Percentiles rank a stretch among this genome's conserved stretches.
These are phyloP conservation scores for Seiridium unicorne DNA, from an alignment of 2,329 filamentous ascomycete genomes.

Conservation along the genomic window DNA sequence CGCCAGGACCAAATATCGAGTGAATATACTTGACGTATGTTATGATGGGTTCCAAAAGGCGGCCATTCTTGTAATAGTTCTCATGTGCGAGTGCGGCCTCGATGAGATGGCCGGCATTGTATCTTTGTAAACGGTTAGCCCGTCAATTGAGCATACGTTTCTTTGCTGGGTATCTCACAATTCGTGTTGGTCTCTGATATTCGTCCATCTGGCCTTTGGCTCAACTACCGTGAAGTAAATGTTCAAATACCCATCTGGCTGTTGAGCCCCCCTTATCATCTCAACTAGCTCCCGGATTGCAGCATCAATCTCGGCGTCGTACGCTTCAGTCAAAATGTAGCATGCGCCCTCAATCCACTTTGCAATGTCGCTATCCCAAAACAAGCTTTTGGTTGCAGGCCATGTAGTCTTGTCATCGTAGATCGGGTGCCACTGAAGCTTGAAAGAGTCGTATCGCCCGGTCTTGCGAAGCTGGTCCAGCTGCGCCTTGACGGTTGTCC, in stretches of 20 bases:
- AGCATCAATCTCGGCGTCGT: conserved; percentile 43
- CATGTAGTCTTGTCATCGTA: conserved; percentile 52
- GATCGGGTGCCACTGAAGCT: conserved; percentile 52
- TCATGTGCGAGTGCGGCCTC: conserved; percentile 58
- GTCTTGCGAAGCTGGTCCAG: conserved; percentile 51
- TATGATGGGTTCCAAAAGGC: conserved; percentile 49
- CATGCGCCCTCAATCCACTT: conserved; percentile 65
- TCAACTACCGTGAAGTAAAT: conserved; percentile 61
- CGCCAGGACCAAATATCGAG: conserved; percentile 47
- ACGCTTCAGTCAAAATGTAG: conserved; percentile 46
- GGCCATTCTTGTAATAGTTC: conserved; percentile 48
- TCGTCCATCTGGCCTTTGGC: conserved; percentile 53
- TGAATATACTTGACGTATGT: conserved; percentile 54
- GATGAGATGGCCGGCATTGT: conserved; percentile 61
- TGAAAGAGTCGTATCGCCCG: conserved; percentile 57
- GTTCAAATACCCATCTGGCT: conserved; percentile 61
- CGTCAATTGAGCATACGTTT: too few relatives aligned
- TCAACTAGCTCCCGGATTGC: conserved; percentile 55
- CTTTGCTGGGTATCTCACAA: conserved; percentile 36
- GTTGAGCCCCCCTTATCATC: conserved; percentile 57
- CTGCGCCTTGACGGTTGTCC: conserved; percentile 46
- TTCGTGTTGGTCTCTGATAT: conserved; percentile 61
- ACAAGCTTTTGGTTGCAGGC: conserved; percentile 57
- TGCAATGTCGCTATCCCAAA: conserved; percentile 55
- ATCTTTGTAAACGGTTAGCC: conserved; percentile 30